Conservation (phyloP, 495 filamentous ascomycete species). For the Neurospora sp. region DNA sequence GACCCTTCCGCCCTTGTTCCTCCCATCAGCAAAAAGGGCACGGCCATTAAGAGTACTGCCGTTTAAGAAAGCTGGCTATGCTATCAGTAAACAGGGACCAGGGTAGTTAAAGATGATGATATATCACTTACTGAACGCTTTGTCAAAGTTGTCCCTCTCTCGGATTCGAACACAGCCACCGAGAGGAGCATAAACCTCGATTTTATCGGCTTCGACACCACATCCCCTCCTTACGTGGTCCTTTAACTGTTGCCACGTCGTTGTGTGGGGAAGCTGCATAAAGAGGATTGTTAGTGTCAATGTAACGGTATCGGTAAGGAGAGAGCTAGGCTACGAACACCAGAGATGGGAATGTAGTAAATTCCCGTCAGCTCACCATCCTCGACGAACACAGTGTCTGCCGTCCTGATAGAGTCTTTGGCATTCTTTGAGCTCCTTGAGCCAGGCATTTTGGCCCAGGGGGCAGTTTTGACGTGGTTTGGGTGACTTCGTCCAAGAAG, state of each 20-base stretch:
- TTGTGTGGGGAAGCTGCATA: slow-evolving; percentile 10
- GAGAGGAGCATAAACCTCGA: slow-evolving; percentile 13
- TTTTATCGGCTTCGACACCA: slow-evolving; percentile 10
- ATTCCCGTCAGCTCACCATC: slow-evolving; percentile 10
- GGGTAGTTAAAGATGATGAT: not conserved
- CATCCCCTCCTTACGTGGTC: slow-evolving; percentile 1
- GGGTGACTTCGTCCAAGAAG: not conserved
- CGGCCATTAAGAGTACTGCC: slow-evolving; percentile 12
- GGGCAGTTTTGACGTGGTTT: not conserved
- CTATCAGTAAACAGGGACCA: not conserved
- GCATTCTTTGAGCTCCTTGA: not conserved
- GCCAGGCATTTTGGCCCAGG: not conserved
- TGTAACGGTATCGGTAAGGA: not conserved
- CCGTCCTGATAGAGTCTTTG: not conserved
- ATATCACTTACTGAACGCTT: slow-evolving; percentile 9
- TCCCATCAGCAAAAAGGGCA: slow-evolving; percentile 9
- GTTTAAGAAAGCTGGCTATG: slow-evolving; percentile 7
- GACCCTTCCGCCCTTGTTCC: slow-evolving; percentile 6
- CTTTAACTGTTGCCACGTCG: slow-evolving; percentile 16
- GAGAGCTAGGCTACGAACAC: slow-evolving; percentile 6
- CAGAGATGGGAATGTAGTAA: slow-evolving; percentile 15
- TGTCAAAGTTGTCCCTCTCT: slow-evolving; percentile 14
- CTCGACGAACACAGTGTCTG: slow-evolving; percentile 4
- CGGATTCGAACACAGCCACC: slow-evolving; percentile 12
- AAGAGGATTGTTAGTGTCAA: not conserved